Base-by-base conservation (phyloP, 1,139 yeast genomes). In the Taphrina confusa region DNA sequence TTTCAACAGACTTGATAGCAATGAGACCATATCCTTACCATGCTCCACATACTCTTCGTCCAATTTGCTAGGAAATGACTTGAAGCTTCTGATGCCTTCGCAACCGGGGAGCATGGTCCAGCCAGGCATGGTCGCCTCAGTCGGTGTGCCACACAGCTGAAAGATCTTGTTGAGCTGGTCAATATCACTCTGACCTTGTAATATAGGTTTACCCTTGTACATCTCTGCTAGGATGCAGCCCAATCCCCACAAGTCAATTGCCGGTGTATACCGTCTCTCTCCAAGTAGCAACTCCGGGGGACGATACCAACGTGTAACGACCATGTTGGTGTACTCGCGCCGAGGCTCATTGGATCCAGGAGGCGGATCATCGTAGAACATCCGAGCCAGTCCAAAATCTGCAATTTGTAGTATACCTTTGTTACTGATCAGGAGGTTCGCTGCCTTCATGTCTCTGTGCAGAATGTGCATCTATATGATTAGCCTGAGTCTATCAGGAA, bases 201-300 rank as follows among this genome's bases (percentile, higher is more conserved):
- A 74, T 18, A 94, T 87, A 0, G 98, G 98, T 65, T 80, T 82
- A 62, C 82, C 80, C 40, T 82, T 82, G 73, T 87, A 92, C 68
- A 91, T 78, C 72, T 94, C 99, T 0, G 90, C 98, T 72, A 94
- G 84, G 0, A 94, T 95, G 74, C 98, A 94, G 1, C 98, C 98
- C 11, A 88, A 82, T 0, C 97, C 97, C 98, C 98, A 92, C 73
- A 92, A 79, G 73, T 92, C 97, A 18, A 92, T 81, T 91, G 97
- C 95, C 0, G 97, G 87, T 1, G 97, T 90, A 70, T 92, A 92
- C 63, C 80, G 77, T 64, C 86, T 77, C 67, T 90, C 96, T 1
- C 97, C 97, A 59, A 92, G 74, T 23, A 92, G 78, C 22, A 92
- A 78, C 71, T 92, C 97, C 0, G 97, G 98, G 0, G 98, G 95